Evolutionary conservation across 129 eudicot genomes (phyloP).

Genomic region (Dittrichia graveolens): DNA sequence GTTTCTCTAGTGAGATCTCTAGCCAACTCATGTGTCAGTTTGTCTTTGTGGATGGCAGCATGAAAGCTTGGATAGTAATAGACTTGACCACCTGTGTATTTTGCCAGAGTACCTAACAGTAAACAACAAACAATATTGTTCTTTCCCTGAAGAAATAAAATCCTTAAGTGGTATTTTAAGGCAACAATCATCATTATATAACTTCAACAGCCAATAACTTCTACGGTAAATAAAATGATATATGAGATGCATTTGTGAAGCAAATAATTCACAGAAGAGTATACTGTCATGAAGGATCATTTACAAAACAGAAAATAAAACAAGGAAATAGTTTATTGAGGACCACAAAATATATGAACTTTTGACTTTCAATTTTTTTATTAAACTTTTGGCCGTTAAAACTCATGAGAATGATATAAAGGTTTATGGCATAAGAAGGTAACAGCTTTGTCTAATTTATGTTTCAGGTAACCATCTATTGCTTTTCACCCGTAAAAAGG

Average conservation of each 20-base stretch:
- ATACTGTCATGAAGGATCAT: background rate
- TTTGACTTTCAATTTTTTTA: background rate
- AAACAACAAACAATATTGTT: background rate
- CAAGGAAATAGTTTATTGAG: background rate
- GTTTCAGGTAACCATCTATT: too few species aligned
- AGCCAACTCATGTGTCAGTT: constrained; percentile 78
- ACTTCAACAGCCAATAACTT: background rate
- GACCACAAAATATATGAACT: background rate
- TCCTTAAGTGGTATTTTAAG: background rate
- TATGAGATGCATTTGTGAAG: background rate
- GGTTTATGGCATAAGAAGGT: background rate
- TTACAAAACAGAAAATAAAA: background rate
- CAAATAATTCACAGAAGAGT: background rate
- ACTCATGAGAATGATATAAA: too few species aligned
- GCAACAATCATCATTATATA: background rate
- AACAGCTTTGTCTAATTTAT: background rate
- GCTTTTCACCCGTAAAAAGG: background rate
- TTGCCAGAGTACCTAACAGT: constrained; percentile 80
- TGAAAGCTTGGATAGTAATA: constrained; percentile 88
- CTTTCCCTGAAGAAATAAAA: background rate
- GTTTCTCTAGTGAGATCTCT: constrained; percentile 98
- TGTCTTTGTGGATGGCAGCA: constrained; percentile 66
- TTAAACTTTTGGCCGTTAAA: too few species aligned
- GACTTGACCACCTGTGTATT: constrained; percentile 97
- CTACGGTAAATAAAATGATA: background rate